Percentiles rank a stretch among this genome's conserved stretches.
phyloP scores from a whole-genome alignment of 2,329 filamentous ascomycete genomes.

The Ambrosiella beaveri region DNA sequence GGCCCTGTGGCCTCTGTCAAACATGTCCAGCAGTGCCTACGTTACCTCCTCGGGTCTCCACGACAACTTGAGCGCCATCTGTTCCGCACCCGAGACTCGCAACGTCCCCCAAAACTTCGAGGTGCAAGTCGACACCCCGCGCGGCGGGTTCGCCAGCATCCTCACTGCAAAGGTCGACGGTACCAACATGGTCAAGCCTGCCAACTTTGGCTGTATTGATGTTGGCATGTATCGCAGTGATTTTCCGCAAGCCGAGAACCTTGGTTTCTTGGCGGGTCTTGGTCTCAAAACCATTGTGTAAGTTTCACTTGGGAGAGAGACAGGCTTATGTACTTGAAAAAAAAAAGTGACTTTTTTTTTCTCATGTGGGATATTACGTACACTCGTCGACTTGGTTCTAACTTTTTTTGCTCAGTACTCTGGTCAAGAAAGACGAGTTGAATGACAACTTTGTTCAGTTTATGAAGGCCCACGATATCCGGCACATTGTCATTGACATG shows the following conservation, averaged over 20 bases:
- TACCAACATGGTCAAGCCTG: conserved; percentile 26
- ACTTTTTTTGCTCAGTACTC: conserved; percentile 27
- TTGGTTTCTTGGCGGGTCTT: conserved; percentile 49
- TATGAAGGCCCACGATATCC: conserved; percentile 48
- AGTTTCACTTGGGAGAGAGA: conserved; percentile 18
- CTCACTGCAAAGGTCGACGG: neutral
- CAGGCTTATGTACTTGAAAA: neutral
- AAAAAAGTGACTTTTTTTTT: neutral
- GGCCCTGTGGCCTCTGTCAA: no score
- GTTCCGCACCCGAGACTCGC: no score
- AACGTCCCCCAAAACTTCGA: neutral
- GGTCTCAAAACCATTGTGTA: conserved; percentile 66
- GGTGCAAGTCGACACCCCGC: neutral
- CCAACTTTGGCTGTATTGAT: conserved; percentile 62
- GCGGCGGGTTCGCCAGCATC: neutral
- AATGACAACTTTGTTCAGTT: conserved; percentile 39
- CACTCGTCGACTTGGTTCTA: neutral
- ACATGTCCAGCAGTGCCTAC: no score
- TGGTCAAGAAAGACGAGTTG: conserved; percentile 44
- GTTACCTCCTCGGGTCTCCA: no score
- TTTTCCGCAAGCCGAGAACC: conserved; percentile 57
- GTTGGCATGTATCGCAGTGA: conserved; percentile 66
- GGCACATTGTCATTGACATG: conserved; percentile 59
- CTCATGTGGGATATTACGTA: neutral
- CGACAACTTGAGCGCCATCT: no score